Evolutionary conservation across 2,329 filamentous ascomycete species (phyloP).

Genomic region (Coniochaeta sp.): DNA sequence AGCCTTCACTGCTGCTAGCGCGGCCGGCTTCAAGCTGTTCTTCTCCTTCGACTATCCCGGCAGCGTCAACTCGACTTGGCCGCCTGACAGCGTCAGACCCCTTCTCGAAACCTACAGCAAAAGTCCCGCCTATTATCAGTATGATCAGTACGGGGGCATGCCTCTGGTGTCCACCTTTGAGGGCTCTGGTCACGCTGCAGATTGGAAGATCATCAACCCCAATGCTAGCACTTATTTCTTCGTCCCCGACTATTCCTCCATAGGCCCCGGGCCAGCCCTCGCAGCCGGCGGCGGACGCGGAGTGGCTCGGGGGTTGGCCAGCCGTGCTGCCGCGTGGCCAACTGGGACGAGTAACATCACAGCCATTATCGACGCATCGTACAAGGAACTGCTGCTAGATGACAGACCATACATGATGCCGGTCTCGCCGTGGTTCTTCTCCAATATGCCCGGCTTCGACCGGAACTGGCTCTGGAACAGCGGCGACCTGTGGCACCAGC

Average conservation of each 20-base stretch:
- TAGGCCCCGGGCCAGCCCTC: neutral
- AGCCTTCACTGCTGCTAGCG: conserved; percentile 5
- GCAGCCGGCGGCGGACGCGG: neutral
- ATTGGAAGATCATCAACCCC: conserved; percentile 6
- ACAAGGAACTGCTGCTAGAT: neutral
- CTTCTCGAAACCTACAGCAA: conserved; percentile 4
- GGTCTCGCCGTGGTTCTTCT: conserved; percentile 9
- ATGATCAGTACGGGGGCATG: conserved; percentile 7
- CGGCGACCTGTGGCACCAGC: conserved; percentile 8
- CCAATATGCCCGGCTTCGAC: neutral
- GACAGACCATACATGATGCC: conserved; percentile 9
- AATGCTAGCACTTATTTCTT: conserved; percentile 6
- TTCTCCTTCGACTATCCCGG: conserved; percentile 9
- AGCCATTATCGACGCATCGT: conserved; percentile 4
- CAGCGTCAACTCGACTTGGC: neutral
- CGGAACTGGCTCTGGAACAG: conserved; percentile 10
- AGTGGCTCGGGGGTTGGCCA: conserved; percentile 6
- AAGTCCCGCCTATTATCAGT: conserved; percentile 5
- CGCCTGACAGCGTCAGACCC: neutral
- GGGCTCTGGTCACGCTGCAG: neutral
- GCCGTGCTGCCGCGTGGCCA: conserved; percentile 8
- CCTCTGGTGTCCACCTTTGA: conserved; percentile 9
- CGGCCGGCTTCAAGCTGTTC: conserved; percentile 6
- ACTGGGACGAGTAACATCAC: neutral
- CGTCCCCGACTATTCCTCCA: conserved; percentile 7